These are phyloP conservation scores for Boletus rufocinnamomeus DNA, from an alignment of 768 basidiomycete genomes.

Conservation along the genomic window DNA sequence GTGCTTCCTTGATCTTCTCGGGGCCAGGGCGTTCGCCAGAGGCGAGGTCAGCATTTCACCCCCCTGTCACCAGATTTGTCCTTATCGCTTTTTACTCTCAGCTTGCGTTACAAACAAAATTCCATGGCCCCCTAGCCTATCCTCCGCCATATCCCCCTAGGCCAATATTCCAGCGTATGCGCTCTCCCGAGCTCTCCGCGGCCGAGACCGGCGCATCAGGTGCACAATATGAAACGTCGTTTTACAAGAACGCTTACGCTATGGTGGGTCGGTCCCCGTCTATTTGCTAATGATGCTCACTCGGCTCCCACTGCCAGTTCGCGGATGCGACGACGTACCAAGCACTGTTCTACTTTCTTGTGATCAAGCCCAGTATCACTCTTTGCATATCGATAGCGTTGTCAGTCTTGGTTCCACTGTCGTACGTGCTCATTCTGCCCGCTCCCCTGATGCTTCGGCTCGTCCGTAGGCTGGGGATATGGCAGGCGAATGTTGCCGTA, in stretches of 20 bases:
- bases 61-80: neutral
- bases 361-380: conserved; percentile 82
- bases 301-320: conserved; percentile 48
- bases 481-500: conserved; percentile 83
- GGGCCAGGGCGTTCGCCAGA: conserved; percentile 68
- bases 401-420: conserved; percentile 56
- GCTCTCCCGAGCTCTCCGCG: conserved; percentile 50
- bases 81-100: conserved; percentile 31
- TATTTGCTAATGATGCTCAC: conserved; percentile 9
- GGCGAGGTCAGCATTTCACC: conserved; percentile 54
- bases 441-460: conserved; percentile 68
- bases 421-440: conserved; percentile 61
- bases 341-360: conserved; percentile 85
- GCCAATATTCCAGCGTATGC: conserved; percentile 72
- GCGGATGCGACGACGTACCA: conserved; percentile 81
- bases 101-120: conserved; percentile 68
- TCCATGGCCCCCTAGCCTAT: conserved; percentile 68
- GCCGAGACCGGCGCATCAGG: conserved; percentile 45
- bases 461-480: conserved; percentile 65
- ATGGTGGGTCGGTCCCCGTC: conserved; percentile 54
- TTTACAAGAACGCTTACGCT: conserved; percentile 79
- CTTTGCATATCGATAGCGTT: conserved; percentile 60
- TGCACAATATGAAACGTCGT: conserved; percentile 61
- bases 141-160: conserved; percentile 64
- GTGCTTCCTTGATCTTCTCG: conserved; percentile 76